Percentiles rank a stretch among this genome's conserved stretches.
phyloP scores from a whole-genome alignment of 2,329 filamentous ascomycete genomes.

The Colletotrichum sp. region DNA sequence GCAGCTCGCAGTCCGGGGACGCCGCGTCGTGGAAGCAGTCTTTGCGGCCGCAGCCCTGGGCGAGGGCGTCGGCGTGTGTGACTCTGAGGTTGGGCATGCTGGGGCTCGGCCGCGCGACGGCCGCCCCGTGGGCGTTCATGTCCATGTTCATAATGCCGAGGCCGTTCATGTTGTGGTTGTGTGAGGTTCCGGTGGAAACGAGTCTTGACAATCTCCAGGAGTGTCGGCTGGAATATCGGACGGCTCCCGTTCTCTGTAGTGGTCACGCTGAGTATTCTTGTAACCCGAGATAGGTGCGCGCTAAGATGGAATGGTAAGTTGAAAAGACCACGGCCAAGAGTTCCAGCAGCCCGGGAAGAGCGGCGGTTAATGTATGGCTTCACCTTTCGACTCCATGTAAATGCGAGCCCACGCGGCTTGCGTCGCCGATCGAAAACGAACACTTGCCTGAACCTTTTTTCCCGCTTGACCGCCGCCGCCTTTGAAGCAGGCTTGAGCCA shows the following conservation, averaged over 20 bases:
- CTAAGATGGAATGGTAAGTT: not conserved
- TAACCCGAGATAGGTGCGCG: not conserved
- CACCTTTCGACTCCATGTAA: conserved; percentile 1
- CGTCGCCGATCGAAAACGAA: not conserved
- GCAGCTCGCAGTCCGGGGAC: conserved; percentile 1
- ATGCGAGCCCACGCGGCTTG: not conserved
- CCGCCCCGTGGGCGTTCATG: not conserved
- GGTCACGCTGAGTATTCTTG: not conserved
- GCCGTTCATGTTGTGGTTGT: not conserved
- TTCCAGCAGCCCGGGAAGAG: not conserved
- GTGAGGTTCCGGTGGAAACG: not conserved
- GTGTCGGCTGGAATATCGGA: not conserved
- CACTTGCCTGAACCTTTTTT: not conserved
- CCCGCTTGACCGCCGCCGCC: not conserved
- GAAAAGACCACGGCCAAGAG: not conserved
- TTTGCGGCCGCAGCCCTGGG: not conserved
- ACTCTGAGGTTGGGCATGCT: not conserved
- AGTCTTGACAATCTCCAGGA: not conserved
- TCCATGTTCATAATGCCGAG: not conserved
- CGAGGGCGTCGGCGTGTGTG: not conserved
- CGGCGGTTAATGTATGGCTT: not conserved
- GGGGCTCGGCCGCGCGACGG: not conserved
- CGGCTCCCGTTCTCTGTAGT: not conserved
- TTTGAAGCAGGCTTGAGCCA: not conserved
- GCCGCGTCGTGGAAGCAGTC: conserved; percentile 3